These are phyloP conservation scores for Gossypium schwendimanii DNA, from an alignment of 441 rosid species.

Conservation along the genomic window DNA sequence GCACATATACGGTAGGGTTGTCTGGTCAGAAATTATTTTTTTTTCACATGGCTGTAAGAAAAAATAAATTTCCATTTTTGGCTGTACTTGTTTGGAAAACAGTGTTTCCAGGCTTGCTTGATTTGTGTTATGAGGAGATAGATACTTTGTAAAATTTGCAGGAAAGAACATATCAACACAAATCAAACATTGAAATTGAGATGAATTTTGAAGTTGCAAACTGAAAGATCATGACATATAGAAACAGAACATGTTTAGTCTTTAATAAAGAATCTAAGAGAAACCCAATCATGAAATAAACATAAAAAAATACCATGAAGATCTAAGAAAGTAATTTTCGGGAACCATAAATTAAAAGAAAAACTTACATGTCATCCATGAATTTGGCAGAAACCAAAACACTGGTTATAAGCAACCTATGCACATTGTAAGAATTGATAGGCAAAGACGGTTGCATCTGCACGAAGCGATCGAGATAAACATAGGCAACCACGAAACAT, in stretches of 20 bases:
- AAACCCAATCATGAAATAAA: neutral
- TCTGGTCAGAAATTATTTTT: constrained; percentile 15
- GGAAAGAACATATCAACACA: constrained; percentile 1
- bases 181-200: neutral
- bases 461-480: constrained; percentile 69
- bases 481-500: constrained; percentile 74
- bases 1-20: constrained; percentile 20
- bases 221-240: neutral
- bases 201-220: neutral
- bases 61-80: neutral
- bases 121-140: neutral
- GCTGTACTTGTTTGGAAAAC: neutral
- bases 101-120: neutral
- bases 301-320: neutral
- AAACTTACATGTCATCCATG: constrained; percentile 88
- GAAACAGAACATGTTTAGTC: neutral
- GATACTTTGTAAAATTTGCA: no score
- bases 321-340: neutral
- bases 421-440: constrained; percentile 63
- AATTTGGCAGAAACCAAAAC: constrained; percentile 79
- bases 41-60: constrained; percentile 19
- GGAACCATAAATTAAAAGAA: neutral
- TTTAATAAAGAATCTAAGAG: neutral
- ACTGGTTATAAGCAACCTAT: constrained; percentile 74
- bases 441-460: constrained; percentile 58